phyloP scores from a whole-genome alignment of 1,284 basidiomycete species.

The Chalciporus sp. region DNA sequence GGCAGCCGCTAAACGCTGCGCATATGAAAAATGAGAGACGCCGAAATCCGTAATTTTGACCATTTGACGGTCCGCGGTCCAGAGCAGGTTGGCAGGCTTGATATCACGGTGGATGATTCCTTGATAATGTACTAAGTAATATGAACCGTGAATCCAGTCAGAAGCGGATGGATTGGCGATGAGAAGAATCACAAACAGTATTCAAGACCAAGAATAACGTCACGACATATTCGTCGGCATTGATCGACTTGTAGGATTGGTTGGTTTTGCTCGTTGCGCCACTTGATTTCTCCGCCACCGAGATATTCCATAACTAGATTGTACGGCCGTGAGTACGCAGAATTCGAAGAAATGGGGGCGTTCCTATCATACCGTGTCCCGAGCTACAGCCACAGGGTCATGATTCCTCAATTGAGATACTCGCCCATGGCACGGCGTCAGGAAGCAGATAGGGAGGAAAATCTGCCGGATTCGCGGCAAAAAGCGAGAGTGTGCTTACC shows the following conservation, averaged over 20 bases:
- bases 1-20: conserved; percentile 66
- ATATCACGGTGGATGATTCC: conserved; percentile 99
- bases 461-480: conserved; percentile 14
- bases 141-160: conserved; percentile 10
- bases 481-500: conserved; percentile 52
- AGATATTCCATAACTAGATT: conserved; percentile 91
- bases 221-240: conserved; percentile 85
- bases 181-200: conserved; percentile 65
- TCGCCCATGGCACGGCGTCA: conserved; percentile 21
- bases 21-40: conserved; percentile 93
- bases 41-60: conserved; percentile 99
- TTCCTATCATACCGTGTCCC: conserved; percentile 36
- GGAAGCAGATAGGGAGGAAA: conserved; percentile 24
- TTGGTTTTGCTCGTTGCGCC: conserved; percentile 66
- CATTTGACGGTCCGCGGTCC: conserved; percentile 76
- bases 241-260: conserved; percentile 85
- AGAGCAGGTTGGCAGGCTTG: conserved; percentile 96
- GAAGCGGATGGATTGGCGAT: conserved; percentile 5
- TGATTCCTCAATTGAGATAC: conserved; percentile 29
- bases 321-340: conserved; percentile 19
- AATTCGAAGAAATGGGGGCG: conserved; percentile 8
- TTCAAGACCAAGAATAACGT: conserved; percentile 91
- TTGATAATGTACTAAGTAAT: conserved; percentile 82
- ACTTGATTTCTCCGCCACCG: conserved; percentile 91
- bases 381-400: conserved; percentile 35